Conservation (phyloP, 257 asterid genomes). For the Orobanche coerulescens region DNA sequence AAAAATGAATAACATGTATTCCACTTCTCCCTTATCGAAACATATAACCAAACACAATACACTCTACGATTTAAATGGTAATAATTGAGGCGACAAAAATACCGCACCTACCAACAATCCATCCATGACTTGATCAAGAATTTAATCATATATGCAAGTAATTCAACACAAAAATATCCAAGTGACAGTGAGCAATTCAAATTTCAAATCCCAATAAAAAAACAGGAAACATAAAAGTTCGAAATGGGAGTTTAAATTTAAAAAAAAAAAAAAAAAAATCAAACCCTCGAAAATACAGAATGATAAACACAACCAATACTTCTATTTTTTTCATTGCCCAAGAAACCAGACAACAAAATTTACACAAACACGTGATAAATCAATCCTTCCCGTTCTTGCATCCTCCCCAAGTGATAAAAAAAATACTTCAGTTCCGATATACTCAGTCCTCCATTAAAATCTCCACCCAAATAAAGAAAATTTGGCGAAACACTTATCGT, state of each 20-base stretch:
- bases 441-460: slow-evolving; percentile 13
- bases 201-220: too few species aligned
- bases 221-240: too few species aligned
- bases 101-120: not conserved
- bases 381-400: not conserved
- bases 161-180: not conserved
- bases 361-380: not conserved
- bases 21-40: too few species aligned
- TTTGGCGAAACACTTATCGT: not conserved
- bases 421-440: not conserved
- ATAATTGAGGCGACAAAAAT: not conserved
- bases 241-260: too few species aligned
- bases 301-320: not conserved
- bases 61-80: not conserved
- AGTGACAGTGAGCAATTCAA: too few species aligned
- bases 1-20: too few species aligned
- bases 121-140: not conserved
- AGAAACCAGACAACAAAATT: not conserved
- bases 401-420: not conserved
- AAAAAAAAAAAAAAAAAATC: too few species aligned
- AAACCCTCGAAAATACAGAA: not conserved
- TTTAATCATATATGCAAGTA: not conserved
- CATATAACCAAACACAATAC: too few species aligned
- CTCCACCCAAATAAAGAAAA: not conserved
- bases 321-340: slow-evolving; percentile 1